Conservation (phyloP, 2,329 filamentous ascomycete species). For the Calonectria montana region DNA sequence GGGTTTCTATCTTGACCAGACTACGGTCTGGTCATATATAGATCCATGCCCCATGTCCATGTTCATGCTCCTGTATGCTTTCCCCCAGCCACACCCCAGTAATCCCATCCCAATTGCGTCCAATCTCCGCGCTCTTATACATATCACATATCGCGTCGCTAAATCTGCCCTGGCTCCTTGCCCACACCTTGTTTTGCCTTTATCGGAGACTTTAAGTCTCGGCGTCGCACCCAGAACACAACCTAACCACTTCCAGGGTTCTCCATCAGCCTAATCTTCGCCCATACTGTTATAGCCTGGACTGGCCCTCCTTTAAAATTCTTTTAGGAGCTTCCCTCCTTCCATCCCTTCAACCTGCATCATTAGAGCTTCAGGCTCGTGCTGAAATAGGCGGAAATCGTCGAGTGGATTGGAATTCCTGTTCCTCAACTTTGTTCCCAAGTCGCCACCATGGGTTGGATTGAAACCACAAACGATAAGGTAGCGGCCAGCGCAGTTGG, state of each 20-base stretch:
- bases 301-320: background rate
- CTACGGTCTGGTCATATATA: constrained; percentile 12
- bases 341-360: background rate
- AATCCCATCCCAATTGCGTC: constrained; percentile 25
- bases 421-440: background rate
- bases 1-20: constrained; percentile 18
- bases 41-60: constrained; percentile 15
- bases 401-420: background rate
- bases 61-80: constrained; percentile 10
- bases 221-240: constrained; percentile 3
- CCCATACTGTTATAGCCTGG: constrained; percentile 17
- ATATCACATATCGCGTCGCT: background rate
- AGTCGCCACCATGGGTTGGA: constrained; percentile 57
- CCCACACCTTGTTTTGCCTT: constrained; percentile 25
- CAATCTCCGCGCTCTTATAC: constrained; percentile 27
- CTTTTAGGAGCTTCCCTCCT: background rate
- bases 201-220: constrained; percentile 16
- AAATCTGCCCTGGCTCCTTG: constrained; percentile 26
- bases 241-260: constrained; percentile 18
- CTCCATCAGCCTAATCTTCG: background rate
- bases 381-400: background rate
- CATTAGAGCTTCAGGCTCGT: background rate
- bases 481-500: constrained; percentile 76
- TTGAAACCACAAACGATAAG: constrained; percentile 62
- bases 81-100: constrained; percentile 33